phyloP scores from a whole-genome alignment of 2,329 filamentous ascomycete genomes.

The Fusarium keratoplasticum region DNA sequence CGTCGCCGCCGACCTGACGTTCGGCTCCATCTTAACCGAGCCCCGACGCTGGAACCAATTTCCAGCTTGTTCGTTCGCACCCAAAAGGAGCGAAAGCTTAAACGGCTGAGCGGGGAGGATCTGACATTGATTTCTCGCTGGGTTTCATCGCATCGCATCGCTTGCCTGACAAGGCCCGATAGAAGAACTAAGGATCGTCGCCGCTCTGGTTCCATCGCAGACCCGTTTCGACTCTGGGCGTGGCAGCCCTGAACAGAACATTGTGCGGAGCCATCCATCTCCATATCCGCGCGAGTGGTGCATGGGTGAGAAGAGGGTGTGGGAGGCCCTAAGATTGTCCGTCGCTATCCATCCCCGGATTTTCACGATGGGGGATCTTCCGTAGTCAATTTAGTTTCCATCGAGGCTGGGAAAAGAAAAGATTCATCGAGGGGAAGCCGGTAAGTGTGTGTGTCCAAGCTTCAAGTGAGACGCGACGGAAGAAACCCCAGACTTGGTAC shows the following conservation, averaged over 20 bases:
- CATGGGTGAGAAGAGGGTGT: conserved; percentile 27
- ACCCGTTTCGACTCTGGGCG: conserved; percentile 23
- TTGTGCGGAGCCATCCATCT: conserved; percentile 20
- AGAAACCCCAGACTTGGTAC: conserved; percentile 24
- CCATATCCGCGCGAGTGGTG: conserved; percentile 18
- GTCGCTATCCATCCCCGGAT: conserved; percentile 35
- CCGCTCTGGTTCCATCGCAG: conserved; percentile 22
- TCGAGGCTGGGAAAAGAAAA: conserved; percentile 9
- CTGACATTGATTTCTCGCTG: conserved; percentile 4
- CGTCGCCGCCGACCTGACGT: conserved; percentile 28
- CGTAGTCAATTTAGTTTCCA: not conserved
- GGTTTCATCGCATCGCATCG: conserved; percentile 6
- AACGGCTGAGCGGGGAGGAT: conserved; percentile 15
- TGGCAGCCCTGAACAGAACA: not conserved
- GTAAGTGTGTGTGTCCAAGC: conserved; percentile 2
- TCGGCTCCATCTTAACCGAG: conserved; percentile 28
- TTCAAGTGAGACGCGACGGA: conserved; percentile 4
- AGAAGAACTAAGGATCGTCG: conserved; percentile 20
- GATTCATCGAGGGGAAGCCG: conserved; percentile 11
- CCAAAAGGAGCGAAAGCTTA: not conserved
- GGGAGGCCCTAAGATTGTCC: conserved; percentile 21
- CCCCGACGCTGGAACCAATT: conserved; percentile 9
- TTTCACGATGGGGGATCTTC: conserved; percentile 25
- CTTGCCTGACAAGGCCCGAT: conserved; percentile 4
- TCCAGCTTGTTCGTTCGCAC: not conserved